These are phyloP conservation scores for Solanum habrochaites DNA, from an alignment of 257 asterid genomes.

Conservation along the genomic window DNA sequence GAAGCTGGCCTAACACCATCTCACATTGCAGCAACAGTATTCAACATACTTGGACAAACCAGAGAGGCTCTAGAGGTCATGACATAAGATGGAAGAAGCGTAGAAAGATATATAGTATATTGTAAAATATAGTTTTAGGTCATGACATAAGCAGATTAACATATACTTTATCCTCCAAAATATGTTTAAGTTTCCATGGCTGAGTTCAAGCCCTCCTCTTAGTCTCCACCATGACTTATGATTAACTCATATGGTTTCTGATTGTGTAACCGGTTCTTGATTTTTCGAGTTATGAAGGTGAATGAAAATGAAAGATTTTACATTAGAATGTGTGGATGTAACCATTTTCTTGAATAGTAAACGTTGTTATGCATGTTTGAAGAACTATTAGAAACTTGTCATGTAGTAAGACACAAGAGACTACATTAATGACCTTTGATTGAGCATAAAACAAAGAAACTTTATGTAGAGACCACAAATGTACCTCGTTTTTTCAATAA, in stretches of 20 bases:
- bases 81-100: conserved; percentile 28
- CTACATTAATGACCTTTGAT: not conserved
- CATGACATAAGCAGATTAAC: not conserved
- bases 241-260: not conserved
- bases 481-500: not conserved
- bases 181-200: not conserved
- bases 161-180: not conserved
- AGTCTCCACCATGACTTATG: not conserved
- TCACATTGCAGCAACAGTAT: conserved; percentile 80
- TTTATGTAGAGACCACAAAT: not conserved
- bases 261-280: not conserved
- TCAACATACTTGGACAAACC: conserved; percentile 70
- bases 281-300: not conserved
- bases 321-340: not conserved
- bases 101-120: not conserved
- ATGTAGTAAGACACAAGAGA: not conserved
- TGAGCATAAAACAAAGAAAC: not conserved
- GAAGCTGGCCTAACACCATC: conserved; percentile 78
- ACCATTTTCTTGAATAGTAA: not conserved
- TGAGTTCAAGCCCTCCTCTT: not conserved
- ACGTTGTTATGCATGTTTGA: not conserved
- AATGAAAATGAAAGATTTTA: not conserved
- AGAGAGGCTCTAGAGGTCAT: conserved; percentile 80
- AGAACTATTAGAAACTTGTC: not conserved
- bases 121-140: conserved; percentile 11